Evolutionary conservation across 2,329 filamentous ascomycete genomes (phyloP).

Genomic region (Neopestalotiopsis rosae): DNA sequence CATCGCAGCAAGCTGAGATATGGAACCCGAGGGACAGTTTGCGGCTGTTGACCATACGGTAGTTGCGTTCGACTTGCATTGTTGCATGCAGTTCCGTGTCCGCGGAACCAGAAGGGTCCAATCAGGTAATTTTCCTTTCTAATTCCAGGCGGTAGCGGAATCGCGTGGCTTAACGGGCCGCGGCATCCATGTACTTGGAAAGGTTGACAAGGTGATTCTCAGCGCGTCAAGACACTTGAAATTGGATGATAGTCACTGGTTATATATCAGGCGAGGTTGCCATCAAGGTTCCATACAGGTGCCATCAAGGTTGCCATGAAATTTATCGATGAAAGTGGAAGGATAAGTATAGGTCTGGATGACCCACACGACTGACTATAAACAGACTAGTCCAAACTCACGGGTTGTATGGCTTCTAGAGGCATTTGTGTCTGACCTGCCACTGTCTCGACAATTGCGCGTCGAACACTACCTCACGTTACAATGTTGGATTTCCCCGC

Average conservation of each 20-base stretch:
- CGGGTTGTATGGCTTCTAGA: neutral
- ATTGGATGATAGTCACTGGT: no score
- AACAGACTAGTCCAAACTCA: neutral
- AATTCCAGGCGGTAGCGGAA: neutral
- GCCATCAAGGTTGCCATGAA: neutral
- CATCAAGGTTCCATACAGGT: neutral
- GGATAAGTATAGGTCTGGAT: neutral
- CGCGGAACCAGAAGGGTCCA: neutral
- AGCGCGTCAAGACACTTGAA: no score
- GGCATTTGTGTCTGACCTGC: neutral
- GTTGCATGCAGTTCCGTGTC: neutral
- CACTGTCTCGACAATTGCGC: neutral
- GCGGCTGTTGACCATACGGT: neutral
- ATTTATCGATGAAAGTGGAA: no score
- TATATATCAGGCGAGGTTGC: neutral
- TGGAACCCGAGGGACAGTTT: neutral
- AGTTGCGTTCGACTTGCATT: neutral
- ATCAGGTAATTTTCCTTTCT: neutral
- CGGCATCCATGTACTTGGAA: neutral
- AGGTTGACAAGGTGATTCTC: no score
- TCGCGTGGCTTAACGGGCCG: neutral
- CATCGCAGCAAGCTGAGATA: neutral
- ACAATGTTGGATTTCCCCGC: neutral
- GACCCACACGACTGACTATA: neutral
- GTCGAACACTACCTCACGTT: neutral